Evolutionary conservation across 768 basidiomycete species (phyloP), one percentile per base, ranked within the genome.

Genomic region (Clathrus columnatus): DNA sequence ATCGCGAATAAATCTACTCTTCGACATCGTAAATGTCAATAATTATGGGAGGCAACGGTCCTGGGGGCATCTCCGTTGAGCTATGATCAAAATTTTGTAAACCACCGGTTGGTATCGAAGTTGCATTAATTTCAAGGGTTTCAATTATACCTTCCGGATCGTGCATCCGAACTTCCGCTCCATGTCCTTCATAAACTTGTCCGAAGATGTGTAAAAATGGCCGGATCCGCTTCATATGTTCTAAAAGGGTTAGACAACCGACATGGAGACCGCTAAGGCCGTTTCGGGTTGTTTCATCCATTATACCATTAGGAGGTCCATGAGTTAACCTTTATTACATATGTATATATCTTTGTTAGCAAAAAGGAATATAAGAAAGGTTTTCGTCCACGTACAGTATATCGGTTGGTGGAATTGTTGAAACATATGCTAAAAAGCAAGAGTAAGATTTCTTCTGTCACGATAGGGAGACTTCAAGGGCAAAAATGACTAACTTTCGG

Each of bases 241-340:
- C 23, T 20, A 43, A n/a, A 14, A 57, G 41, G n/a, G 50, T 41
- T 51, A 14, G 26, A 30, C 56, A 57, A 20, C 56, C 56, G 47
- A 29, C 49, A 23, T 57, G 56, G 4, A 20, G 29, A 20, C 48
- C 56, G 23, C 44, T 23, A 14, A 36, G 36, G n/a, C 36, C 36
- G 36, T 36, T n/a, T 36, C 36, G 36, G 47, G 21, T 28, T 26
- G 44, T 43, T 27, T 10, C 49, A 21, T 57, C 56, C 16, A 57
- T 48, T 2, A 57, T 29, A 18, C 20, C 20, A 7, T 18, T 23
- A 17, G 56, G 48, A 5, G 56, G 56, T 17, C 49, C 50, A 42
- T 57, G 56, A 7, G 48, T 57, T 5, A 57, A 26, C 11, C 56
- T 57, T n/a, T n/a, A n/a, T n/a, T n/a, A n/a, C n/a, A n/a, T n/a